These are phyloP conservation scores for Piromyces sp. DNA, from an alignment of 192 early-diverging fungal species.

Conservation along the genomic window DNA sequence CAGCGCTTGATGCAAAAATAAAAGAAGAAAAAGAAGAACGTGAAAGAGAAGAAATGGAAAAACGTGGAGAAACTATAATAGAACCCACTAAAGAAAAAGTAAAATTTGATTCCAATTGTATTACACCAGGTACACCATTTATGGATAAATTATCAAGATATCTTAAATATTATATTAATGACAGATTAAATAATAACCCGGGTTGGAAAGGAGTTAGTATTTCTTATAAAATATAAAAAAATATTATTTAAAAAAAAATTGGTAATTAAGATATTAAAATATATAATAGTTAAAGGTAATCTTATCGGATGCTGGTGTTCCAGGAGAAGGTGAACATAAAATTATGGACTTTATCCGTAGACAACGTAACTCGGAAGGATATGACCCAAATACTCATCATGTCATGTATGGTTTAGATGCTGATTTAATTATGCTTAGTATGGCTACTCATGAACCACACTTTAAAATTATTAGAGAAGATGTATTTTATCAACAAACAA, in stretches of 20 bases:
- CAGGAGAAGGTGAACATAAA: constrained; percentile 6
- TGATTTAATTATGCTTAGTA: constrained; percentile 5
- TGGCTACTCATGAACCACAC: constrained; percentile 4
- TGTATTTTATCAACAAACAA: neutral
- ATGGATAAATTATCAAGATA: constrained; percentile 4
- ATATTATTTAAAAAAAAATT: too few species aligned
- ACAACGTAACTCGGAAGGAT: neutral
- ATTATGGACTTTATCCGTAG: constrained; percentile 4
- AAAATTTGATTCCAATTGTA: constrained; percentile 38
- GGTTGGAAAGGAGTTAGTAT: neutral
- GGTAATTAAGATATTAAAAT: too few species aligned
- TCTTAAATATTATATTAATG: constrained; percentile 1
- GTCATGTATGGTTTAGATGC: constrained; percentile 4
- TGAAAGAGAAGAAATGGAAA: constrained; percentile 24
- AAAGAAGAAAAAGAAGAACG: constrained; percentile 32
- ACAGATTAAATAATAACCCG: constrained; percentile 2
- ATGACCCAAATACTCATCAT: constrained; percentile 5
- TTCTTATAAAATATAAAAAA: neutral
- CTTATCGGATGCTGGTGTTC: neutral
- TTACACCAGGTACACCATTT: constrained; percentile 20
- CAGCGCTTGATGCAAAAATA: constrained; percentile 68
- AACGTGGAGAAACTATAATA: constrained; percentile 10
- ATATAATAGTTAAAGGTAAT: neutral
- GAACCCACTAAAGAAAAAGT: constrained; percentile 10
- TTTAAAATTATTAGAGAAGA: constrained; percentile 4